phyloP scores from a whole-genome alignment of 2,329 filamentous ascomycete species.

The Fusarium nurragi region DNA sequence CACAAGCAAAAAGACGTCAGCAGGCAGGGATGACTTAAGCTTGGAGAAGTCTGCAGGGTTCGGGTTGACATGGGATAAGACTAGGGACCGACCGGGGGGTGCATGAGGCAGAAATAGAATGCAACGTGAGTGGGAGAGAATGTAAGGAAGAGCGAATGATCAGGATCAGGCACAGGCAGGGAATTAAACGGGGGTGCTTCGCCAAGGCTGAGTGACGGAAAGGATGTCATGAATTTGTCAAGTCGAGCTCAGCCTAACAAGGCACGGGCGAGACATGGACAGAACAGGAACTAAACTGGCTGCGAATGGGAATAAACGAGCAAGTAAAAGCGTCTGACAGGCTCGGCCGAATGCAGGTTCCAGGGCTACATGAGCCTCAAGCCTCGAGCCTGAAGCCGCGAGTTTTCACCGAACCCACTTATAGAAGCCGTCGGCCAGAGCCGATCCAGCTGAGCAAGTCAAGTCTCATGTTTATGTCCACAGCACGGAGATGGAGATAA shows the following conservation, averaged over 20 bases:
- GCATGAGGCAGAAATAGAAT: slow-evolving; percentile 36
- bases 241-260: slow-evolving; percentile 20
- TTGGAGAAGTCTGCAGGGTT: slow-evolving; percentile 30
- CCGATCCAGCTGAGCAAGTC: slow-evolving; percentile 13
- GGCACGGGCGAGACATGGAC: slow-evolving; percentile 14
- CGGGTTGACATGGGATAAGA: slow-evolving; percentile 23
- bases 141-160: slow-evolving; percentile 6
- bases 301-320: slow-evolving; percentile 5
- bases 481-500: slow-evolving; percentile 33
- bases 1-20: slow-evolving; percentile 42
- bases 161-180: slow-evolving; percentile 14
- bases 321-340: background rate
- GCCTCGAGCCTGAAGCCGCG: background rate
- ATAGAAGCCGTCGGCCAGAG: slow-evolving; percentile 12
- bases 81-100: slow-evolving; percentile 16
- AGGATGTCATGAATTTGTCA: slow-evolving; percentile 24
- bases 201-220: slow-evolving; percentile 19
- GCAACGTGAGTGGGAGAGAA: slow-evolving; percentile 9
- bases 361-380: background rate
- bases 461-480: slow-evolving; percentile 35
- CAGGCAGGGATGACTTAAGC: slow-evolving; percentile 39
- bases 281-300: background rate
- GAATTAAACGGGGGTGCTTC: slow-evolving; percentile 23
- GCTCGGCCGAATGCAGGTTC: background rate
- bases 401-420: slow-evolving; percentile 23